Conservation (phyloP, 352 stramenopile genomes). For the Blastocystis hominis region DNA sequence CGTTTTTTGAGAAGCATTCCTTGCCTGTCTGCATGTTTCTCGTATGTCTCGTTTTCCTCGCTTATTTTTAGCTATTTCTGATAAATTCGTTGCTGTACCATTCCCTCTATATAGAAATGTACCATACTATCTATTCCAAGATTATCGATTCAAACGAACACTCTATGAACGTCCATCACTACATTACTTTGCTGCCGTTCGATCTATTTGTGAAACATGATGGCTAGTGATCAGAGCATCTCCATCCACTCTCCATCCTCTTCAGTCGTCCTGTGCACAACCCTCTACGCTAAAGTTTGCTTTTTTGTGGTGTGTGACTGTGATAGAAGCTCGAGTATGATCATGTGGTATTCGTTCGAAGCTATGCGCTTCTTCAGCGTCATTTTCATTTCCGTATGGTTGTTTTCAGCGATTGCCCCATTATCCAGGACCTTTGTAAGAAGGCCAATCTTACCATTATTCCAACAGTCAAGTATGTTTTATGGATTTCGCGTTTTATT, state of each 20-base stretch:
- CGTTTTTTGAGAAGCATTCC: neutral
- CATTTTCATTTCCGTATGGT: neutral
- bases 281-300: neutral
- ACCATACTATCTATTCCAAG: neutral
- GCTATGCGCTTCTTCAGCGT: conserved; percentile 12
- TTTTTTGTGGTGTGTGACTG: neutral
- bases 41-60: neutral
- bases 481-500: neutral
- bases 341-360: neutral
- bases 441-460: conserved; percentile 5
- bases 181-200: too few relatives aligned
- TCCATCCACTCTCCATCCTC: neutral
- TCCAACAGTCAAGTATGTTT: neutral
- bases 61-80: neutral
- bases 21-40: neutral
- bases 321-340: neutral
- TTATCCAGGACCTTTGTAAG: neutral
- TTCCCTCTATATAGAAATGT: neutral
- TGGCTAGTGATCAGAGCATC: neutral
- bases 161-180: too few relatives aligned
- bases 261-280: neutral
- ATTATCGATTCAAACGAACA: too few relatives aligned
- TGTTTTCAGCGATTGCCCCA: neutral
- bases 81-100: neutral
- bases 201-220: neutral